Base-by-base conservation (phyloP, 1,139 yeast species). In the Kluyveromyces sp. region DNA sequence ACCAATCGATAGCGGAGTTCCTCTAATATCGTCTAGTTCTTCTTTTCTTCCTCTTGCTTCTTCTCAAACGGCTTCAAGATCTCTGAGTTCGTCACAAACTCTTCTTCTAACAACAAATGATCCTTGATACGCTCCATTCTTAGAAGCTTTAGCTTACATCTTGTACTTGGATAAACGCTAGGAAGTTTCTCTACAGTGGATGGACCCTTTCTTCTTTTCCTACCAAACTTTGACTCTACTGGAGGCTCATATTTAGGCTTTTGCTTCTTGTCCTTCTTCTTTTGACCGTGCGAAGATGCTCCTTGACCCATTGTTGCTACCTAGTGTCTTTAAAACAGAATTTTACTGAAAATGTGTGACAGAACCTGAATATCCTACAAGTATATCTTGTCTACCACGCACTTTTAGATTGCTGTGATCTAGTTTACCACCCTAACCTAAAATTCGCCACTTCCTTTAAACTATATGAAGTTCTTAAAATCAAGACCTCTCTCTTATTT, bases 171-270 rank as follows among this genome's bases (percentile, higher is more conserved):
- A 62, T 83, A 79, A 35, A 92, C 95, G 41, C 77, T 75, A 5
- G 99, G 99, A 54, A 92, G 75, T 63, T 85, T 87, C 53, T 75
- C 79, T 42, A 92, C 86, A 26, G 95, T 83, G 53, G 89, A 96
- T 29, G 96, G 95, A 7, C 97, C 96, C 74, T 94, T 81, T 72
- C 83, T 84, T 84, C 87, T 70, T 83, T 86, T 63, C 46, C 66
- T 57, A 51, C 96, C 96, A 60, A 87, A 84, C 57, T 90, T 81
- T 21, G 96, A 83, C 67, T 92, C 95, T 51, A 92, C 97, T 25
- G 98, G 98, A 36, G 98, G 98, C 68, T 94, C 99, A 67, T 90
- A 92, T 71, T 88, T 89, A 59, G 97, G 97, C 66, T 83, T 84
- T 53, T 83, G 87, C 55, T 82, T 80, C 77, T 87, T 83, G 67